These are phyloP conservation scores for Rhexocercosporidium sp. DNA, from an alignment of 2,329 filamentous ascomycete genomes.

Conservation along the genomic window DNA sequence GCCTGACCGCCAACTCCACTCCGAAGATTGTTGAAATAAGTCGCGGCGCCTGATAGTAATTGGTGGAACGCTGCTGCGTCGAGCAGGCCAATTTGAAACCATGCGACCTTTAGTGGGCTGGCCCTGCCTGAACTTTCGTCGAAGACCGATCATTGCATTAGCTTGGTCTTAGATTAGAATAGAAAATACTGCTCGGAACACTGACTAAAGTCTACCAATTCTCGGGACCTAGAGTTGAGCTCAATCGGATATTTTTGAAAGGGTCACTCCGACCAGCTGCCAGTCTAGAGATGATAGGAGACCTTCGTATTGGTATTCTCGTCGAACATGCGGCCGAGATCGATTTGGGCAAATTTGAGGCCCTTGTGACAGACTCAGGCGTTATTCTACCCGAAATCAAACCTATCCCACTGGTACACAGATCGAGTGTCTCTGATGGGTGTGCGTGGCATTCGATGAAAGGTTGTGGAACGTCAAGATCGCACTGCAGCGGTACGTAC, in stretches of 20 bases:
- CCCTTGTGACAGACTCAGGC: not conserved
- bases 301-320: not conserved
- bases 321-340: not conserved
- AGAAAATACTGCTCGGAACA: not conserved
- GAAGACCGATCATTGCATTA: not conserved
- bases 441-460: not conserved
- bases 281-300: not conserved
- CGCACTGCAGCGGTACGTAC: not conserved
- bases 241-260: not conserved
- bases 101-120: not conserved
- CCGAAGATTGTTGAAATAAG: constrained; percentile 4
- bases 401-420: not conserved
- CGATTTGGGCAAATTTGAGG: not conserved
- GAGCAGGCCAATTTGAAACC: not conserved
- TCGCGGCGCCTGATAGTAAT: not conserved
- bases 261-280: constrained; percentile 3
- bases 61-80: constrained; percentile 8
- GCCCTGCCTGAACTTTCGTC: not conserved
- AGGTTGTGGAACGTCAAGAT: not conserved
- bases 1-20: not conserved
- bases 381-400: not conserved
- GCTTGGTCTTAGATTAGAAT: not conserved
- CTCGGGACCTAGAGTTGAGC: not conserved
- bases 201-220: constrained; percentile 1
- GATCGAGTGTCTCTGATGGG: not conserved